phyloP scores from a whole-genome alignment of 228 moss, liverwort and hornwort genomes.

The Sphagnum magellanicum region DNA sequence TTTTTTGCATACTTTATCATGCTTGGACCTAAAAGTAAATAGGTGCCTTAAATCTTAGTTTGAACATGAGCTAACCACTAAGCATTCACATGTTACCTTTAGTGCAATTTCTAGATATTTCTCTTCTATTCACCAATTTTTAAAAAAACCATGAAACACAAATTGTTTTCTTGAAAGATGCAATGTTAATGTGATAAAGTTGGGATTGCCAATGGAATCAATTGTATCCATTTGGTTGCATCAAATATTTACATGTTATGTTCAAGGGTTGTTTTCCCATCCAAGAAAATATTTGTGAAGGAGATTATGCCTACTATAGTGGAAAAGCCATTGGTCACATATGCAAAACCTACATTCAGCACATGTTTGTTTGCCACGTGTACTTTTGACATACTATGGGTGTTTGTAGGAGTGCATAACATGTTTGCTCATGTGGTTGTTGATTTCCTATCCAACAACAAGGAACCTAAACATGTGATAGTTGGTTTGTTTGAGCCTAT shows the following conservation, averaged over 20 bases:
- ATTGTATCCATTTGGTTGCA: not conserved
- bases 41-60: not conserved
- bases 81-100: not conserved
- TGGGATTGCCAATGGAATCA: not conserved
- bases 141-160: not conserved
- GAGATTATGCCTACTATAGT: not conserved
- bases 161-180: not conserved
- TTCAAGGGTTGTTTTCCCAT: not conserved
- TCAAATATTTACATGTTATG: not conserved
- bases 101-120: not conserved
- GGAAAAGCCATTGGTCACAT: not conserved
- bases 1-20: too few relatives aligned
- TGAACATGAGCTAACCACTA: not conserved
- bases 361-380: not conserved
- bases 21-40: too few relatives aligned
- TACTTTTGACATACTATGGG: not conserved
- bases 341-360: not conserved
- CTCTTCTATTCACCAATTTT: not conserved
- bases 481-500: not conserved
- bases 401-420: not conserved
- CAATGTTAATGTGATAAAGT: not conserved
- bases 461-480: not conserved
- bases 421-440: not conserved
- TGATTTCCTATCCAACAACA: not conserved
- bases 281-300: not conserved